These are phyloP conservation scores for Alliaria petiolata DNA, from an alignment of 345 rosid genomes.

Conservation along the genomic window DNA sequence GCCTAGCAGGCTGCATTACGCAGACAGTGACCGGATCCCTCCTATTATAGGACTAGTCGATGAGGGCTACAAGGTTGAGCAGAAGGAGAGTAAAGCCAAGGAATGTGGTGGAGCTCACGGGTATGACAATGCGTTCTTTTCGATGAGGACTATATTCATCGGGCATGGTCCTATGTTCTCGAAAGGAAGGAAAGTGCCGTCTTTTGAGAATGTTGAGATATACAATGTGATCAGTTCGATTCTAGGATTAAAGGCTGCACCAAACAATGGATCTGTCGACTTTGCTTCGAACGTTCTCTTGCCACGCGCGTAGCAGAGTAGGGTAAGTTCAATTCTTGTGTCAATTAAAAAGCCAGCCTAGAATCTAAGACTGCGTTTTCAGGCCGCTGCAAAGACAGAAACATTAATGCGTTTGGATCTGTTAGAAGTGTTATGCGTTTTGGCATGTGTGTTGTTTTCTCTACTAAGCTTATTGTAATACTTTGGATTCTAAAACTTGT, in stretches of 20 bases:
- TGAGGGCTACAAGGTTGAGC: slow-evolving; percentile 82
- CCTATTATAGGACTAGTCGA: slow-evolving; percentile 73
- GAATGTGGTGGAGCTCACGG: slow-evolving; percentile 97
- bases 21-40: slow-evolving; percentile 60
- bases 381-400: neutral
- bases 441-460: neutral
- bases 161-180: slow-evolving; percentile 89
- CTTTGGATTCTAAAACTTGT: neutral
- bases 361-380: neutral
- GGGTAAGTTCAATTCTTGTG: neutral
- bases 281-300: slow-evolving; percentile 50
- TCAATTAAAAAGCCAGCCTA: neutral
- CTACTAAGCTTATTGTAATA: neutral
- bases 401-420: neutral
- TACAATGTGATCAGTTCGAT: slow-evolving; percentile 82
- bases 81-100: slow-evolving; percentile 41
- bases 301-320: slow-evolving; percentile 32
- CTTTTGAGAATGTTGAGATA: slow-evolving; percentile 91
- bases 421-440: neutral
- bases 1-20: slow-evolving; percentile 78
- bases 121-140: slow-evolving; percentile 82
- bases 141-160: slow-evolving; percentile 89
- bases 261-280: slow-evolving; percentile 68
- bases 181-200: slow-evolving; percentile 73
- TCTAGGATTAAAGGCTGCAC: slow-evolving; percentile 65